Evolutionary conservation across 805 yeast genomes (phyloP).

Genomic region (Starmerella sp.): DNA sequence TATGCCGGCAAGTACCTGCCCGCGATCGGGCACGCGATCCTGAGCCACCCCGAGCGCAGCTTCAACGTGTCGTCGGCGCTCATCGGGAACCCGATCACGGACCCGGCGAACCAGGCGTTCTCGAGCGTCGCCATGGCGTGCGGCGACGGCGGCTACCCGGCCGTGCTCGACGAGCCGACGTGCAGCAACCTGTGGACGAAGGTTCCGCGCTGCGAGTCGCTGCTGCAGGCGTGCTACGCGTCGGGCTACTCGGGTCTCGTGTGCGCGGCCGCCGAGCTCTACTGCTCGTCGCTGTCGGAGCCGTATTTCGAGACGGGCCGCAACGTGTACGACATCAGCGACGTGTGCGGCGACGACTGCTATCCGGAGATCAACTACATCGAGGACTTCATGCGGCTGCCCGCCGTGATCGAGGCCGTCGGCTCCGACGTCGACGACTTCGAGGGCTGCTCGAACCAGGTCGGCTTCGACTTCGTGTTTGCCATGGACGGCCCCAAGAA

Average conservation of each 20-base stretch:
- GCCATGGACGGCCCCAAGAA: conserved; percentile 93
- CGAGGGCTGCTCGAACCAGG: conserved; percentile 44
- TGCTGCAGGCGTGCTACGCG: conserved; percentile 70
- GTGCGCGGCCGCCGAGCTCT: conserved; percentile 83
- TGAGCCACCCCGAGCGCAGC: conserved; percentile 48
- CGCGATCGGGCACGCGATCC: conserved; percentile 52
- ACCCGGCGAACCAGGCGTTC: conserved; percentile 67
- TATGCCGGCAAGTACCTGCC: conserved; percentile 96
- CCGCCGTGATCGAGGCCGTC: conserved; percentile 63
- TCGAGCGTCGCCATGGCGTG: conserved; percentile 92
- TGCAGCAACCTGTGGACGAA: conserved; percentile 59
- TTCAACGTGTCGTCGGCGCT: conserved; percentile 68
- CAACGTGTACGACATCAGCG: conserved; percentile 84
- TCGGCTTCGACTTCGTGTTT: conserved; percentile 67
- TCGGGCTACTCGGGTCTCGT: conserved; percentile 56
- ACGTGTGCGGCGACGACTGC: conserved; percentile 61
- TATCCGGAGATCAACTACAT: conserved; percentile 69
- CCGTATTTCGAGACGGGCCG: conserved; percentile 78
- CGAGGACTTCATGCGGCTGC: conserved; percentile 66
- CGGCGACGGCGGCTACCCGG: conserved; percentile 71
- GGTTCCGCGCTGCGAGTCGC: conserved; percentile 64
- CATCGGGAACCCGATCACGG: conserved; percentile 92
- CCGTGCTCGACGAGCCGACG: conserved; percentile 65
- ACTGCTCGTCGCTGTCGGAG: conserved; percentile 65
- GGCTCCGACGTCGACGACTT: conserved; percentile 82